Percentiles rank a stretch among this genome's conserved stretches.
Conservation (phyloP, 495 filamentous ascomycete species). For the Aeminium ludgeri region DNA sequence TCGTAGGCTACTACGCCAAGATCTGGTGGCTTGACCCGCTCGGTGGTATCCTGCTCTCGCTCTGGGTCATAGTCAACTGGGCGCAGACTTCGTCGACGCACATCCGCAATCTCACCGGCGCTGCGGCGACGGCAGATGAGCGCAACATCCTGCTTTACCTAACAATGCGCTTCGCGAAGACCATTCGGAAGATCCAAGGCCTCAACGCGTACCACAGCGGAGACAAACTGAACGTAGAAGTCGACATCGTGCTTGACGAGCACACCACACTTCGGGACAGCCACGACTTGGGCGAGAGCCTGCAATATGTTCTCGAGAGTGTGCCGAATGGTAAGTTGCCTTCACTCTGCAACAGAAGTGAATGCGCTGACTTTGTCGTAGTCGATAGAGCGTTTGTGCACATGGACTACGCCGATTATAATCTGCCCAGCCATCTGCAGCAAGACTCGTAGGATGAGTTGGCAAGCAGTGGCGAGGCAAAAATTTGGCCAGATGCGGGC, state of each 20-base stretch:
- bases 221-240: slow-evolving; percentile 77
- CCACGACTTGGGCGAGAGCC: slow-evolving; percentile 74
- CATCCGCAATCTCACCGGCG: slow-evolving; percentile 69
- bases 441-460: slow-evolving; percentile 34
- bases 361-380: slow-evolving; percentile 26
- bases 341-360: too few relatives aligned
- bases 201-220: slow-evolving; percentile 79
- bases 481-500: too few relatives aligned
- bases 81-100: slow-evolving; percentile 55
- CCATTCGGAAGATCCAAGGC: slow-evolving; percentile 75
- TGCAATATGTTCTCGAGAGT: slow-evolving; percentile 82
- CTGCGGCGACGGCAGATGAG: slow-evolving; percentile 61
- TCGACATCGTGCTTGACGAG: slow-evolving; percentile 67
- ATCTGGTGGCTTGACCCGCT: slow-evolving; percentile 79
- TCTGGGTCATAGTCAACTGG: slow-evolving; percentile 81
- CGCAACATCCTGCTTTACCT: slow-evolving; percentile 77
- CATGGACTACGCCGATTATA: slow-evolving; percentile 64
- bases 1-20: slow-evolving; percentile 60
- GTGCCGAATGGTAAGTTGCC: slow-evolving; percentile 39
- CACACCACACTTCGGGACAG: slow-evolving; percentile 62
- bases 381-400: slow-evolving; percentile 57
- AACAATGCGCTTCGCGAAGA: slow-evolving; percentile 84
- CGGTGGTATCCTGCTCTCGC: slow-evolving; percentile 63
- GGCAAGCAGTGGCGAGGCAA: too few relatives aligned
- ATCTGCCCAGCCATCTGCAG: slow-evolving; percentile 78